Percentiles rank a stretch among this genome's conserved stretches.
phyloP scores from a whole-genome alignment of 305 asterid species.

The Fraxinus latifolia region DNA sequence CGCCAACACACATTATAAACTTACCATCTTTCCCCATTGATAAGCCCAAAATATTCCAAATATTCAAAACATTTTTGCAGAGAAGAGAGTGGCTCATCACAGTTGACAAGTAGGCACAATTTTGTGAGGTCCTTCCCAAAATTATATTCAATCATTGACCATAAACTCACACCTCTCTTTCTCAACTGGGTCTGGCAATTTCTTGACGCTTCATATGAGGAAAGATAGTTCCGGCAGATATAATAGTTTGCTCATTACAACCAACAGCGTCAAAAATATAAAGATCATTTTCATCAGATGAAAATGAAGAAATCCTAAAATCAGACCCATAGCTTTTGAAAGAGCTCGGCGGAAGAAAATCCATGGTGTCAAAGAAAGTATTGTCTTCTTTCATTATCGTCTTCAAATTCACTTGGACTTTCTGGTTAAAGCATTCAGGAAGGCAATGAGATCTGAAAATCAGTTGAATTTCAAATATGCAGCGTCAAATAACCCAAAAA shows the following conservation, averaged over 20 bases:
- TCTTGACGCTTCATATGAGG: constrained; percentile 1
- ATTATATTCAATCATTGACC: constrained; percentile 3
- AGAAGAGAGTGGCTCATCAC: neutral
- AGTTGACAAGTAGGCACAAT: constrained; percentile 5
- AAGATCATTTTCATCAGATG: constrained; percentile 4
- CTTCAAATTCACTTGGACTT: constrained; percentile 2
- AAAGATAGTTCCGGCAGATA: neutral
- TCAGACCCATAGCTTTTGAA: constrained; percentile 8
- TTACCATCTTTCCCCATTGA: constrained; percentile 8
- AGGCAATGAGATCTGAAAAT: neutral
- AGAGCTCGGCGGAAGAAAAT: constrained; percentile 7
- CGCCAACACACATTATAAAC: neutral
- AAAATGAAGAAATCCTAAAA: neutral
- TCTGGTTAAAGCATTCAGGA: neutral
- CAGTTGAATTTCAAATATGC: neutral
- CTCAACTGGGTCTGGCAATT: constrained; percentile 7
- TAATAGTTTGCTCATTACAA: neutral
- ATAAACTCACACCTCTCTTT: constrained; percentile 7
- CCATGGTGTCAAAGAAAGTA: neutral
- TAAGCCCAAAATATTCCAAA: constrained; percentile 12
- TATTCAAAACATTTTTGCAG: constrained; percentile 8
- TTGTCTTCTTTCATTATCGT: constrained; percentile 5
- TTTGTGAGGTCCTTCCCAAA: constrained; percentile 10
- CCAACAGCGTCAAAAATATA: constrained; percentile 7
- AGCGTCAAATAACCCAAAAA: neutral